Evolutionary conservation across 768 basidiomycete species (phyloP).

Genomic region (Auriscalpium orientale): DNA sequence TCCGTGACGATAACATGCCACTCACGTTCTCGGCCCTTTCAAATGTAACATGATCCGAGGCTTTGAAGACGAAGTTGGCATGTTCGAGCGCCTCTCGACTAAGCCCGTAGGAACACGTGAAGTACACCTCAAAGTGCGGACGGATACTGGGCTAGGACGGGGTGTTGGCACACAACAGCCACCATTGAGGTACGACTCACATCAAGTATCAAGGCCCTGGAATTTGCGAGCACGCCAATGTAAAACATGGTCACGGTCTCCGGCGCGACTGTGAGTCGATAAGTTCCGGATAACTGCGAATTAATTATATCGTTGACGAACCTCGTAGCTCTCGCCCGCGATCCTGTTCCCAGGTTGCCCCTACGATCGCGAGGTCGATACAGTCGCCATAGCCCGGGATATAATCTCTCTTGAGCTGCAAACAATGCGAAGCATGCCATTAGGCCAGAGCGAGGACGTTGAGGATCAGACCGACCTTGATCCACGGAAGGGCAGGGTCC

Average conservation of each 20-base stretch:
- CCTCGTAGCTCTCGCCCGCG: constrained; percentile 73
- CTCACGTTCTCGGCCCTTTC: constrained; percentile 16
- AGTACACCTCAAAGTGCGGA: constrained; percentile 68
- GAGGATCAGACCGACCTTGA: constrained; percentile 45
- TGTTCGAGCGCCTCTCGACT: constrained; percentile 60
- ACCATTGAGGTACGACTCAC: constrained; percentile 24
- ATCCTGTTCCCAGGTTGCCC: constrained; percentile 72
- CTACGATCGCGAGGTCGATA: constrained; percentile 71
- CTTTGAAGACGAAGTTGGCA: constrained; percentile 59
- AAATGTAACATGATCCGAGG: constrained; percentile 31
- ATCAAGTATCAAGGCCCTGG: constrained; percentile 29
- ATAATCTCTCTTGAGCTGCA: constrained; percentile 74
- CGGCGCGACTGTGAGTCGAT: constrained; percentile 47
- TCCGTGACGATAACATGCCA: neutral
- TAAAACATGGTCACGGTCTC: constrained; percentile 74
- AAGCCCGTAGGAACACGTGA: constrained; percentile 71
- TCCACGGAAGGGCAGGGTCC: constrained; percentile 62
- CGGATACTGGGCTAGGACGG: neutral
- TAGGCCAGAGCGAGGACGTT: no score
- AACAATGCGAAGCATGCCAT: constrained; percentile 1
- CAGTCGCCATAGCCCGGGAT: constrained; percentile 79
- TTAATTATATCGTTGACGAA: constrained; percentile 22
- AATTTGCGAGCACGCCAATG: constrained; percentile 58
- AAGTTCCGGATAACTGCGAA: neutral
- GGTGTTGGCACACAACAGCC: neutral